Evolutionary conservation across 768 basidiomycete genomes (phyloP), one percentile per base, ranked within the genome.

Genomic region (Psilocybe sp.): DNA sequence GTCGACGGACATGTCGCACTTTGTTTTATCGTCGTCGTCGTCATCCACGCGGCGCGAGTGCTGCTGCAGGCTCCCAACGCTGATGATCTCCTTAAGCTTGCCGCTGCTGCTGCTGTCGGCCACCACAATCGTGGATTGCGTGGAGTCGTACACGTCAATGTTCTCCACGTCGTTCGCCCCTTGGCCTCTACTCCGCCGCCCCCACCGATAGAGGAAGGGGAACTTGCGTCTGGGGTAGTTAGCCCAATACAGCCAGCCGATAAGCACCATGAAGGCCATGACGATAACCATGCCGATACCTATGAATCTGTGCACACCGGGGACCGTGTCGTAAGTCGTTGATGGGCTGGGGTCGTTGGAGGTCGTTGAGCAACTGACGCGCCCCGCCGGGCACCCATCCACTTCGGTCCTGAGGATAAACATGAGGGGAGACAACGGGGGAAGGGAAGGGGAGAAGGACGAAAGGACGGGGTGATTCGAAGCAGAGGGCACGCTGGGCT

Each of bases 251-350:
- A 71, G n/a, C 70, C 73, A 80, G n/a, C 69, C 38, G n/a, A 63
- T 45, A 20, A 72, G 37, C 4, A 53, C 65, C 34, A 76, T 45
- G 46, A 77, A 33, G 37, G 66, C 40, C 50, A 75, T 41, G 31
- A 62, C 65, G 13, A 56, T 60, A 35, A 75, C 74, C 60, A 77
- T 73, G 40, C 59, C 65, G 37, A 78, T 65, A 13, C 78, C 78
- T 54, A 78, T 76, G 56, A 68, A 77, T 38, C 74, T 65, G 43
- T 75, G 72, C 11, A 69, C 48, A 8, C 72, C 74, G 14, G 67
- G 64, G 23, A 55, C 55, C 46, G 45, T 43, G 46, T 54, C 47
- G 39, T 50, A 40, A 15, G 33, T 37, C 40, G 32, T 50, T 38
- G 39, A 40, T 16, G 49, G 38, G 28, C 51, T 49, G 18, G 48